A percentile compares a stretch with the other conserved stretches of the same genome.
Conservation (phyloP, 805 yeast species). For the Nakazawaea wyomingensis region DNA sequence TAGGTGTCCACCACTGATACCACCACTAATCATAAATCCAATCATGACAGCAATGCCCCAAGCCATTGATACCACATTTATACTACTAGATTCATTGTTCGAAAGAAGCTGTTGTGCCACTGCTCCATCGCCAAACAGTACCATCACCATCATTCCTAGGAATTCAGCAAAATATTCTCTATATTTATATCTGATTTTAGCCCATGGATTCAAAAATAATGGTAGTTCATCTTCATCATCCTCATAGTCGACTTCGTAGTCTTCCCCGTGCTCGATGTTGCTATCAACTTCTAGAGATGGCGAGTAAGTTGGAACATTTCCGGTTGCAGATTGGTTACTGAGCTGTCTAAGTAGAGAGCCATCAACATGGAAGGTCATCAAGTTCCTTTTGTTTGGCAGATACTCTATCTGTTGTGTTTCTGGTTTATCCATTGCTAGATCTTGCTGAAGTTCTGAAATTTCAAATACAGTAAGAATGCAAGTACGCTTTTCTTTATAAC, state of each 20-base stretch:
- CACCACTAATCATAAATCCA: conserved; percentile 47
- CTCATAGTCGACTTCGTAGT: not conserved
- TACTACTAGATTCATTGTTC: conserved; percentile 33
- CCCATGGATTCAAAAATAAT: conserved; percentile 22
- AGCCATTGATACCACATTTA: conserved; percentile 37
- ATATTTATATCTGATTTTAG: conserved; percentile 26
- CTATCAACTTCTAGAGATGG: too few relatives aligned
- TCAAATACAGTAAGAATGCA: too few relatives aligned
- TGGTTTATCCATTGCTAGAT: too few relatives aligned
- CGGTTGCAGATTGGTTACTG: not conserved
- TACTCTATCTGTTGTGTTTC: too few relatives aligned
- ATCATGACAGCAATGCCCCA: conserved; percentile 53
- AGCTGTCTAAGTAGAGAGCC: too few relatives aligned
- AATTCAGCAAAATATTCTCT: conserved; percentile 50
- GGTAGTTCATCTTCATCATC: conserved; percentile 10
- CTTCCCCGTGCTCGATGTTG: too few relatives aligned
- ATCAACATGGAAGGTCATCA: too few relatives aligned
- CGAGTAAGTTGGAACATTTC: too few relatives aligned
- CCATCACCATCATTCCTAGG: conserved; percentile 42
- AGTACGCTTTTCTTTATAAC: too few relatives aligned
- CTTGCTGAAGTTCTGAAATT: too few relatives aligned
- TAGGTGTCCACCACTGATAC: conserved; percentile 54
- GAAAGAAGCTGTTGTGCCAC: conserved; percentile 40
- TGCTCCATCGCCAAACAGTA: conserved; percentile 43
- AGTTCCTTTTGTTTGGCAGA: too few relatives aligned